A percentile compares a stretch with the other conserved stretches of the same genome.
These are phyloP conservation scores for Echria macrotheca DNA, from an alignment of 495 filamentous ascomycete genomes.

Conservation along the genomic window DNA sequence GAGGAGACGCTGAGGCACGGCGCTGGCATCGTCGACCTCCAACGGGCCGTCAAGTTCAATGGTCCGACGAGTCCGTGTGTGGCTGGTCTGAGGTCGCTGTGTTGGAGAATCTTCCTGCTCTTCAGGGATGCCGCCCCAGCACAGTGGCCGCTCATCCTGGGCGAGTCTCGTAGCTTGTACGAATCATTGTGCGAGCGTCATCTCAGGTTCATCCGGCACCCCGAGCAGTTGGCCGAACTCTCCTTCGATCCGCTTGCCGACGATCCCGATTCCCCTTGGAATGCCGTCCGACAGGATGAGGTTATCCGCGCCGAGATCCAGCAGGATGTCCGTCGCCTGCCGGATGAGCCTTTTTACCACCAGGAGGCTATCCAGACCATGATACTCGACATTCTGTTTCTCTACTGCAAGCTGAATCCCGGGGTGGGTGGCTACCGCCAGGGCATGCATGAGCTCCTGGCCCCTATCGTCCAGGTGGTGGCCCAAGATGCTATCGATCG, in stretches of 20 bases:
- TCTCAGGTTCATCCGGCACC: constrained; percentile 72
- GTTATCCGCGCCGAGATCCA: constrained; percentile 78
- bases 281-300: constrained; percentile 76
- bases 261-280: constrained; percentile 85
- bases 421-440: constrained; percentile 82
- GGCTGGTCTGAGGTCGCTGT: constrained; percentile 75
- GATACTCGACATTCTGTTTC: constrained; percentile 83
- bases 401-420: constrained; percentile 90
- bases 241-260: constrained; percentile 79
- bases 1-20: constrained; percentile 56
- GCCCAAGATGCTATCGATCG: constrained; percentile 68
- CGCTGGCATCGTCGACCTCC: constrained; percentile 58
- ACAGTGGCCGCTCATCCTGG: constrained; percentile 63
- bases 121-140: constrained; percentile 62
- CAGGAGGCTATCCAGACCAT: constrained; percentile 70
- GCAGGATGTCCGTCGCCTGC: constrained; percentile 93
- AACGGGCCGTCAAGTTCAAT: constrained; percentile 54
- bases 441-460: constrained; percentile 95
- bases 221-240: constrained; percentile 65
- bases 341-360: constrained; percentile 87
- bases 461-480: constrained; percentile 84
- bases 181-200: constrained; percentile 64
- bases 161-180: constrained; percentile 69
- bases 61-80: constrained; percentile 56
- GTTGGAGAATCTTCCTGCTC: constrained; percentile 90